Evolutionary conservation across 176 grass and related monocot species (phyloP).

Genomic region (Alopecurus myosuroides): DNA sequence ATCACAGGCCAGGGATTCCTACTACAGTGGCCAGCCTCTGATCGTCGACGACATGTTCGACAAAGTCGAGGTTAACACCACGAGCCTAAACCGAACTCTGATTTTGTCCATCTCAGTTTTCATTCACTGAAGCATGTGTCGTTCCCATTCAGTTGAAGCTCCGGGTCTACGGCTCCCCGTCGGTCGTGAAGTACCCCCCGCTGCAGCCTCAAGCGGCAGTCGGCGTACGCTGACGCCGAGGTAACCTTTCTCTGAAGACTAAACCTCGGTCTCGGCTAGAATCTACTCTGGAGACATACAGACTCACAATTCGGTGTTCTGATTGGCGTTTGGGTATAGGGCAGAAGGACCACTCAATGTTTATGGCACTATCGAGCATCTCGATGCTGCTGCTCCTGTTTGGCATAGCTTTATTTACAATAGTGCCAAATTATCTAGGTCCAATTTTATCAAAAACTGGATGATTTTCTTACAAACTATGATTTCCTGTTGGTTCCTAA

Average conservation of each 20-base stretch:
- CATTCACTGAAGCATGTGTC: background rate
- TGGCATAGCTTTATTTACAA: too few species aligned
- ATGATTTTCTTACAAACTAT: background rate
- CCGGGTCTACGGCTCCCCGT: slow-evolving; percentile 81
- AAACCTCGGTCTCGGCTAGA: background rate
- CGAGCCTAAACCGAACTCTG: background rate
- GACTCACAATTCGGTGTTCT: slow-evolving; percentile 35
- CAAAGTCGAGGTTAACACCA: slow-evolving; percentile 73
- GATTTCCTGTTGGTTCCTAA: background rate
- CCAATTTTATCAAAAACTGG: too few species aligned
- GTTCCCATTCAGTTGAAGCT: slow-evolving; percentile 60
- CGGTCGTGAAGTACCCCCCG: slow-evolving; percentile 86
- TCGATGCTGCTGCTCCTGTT: slow-evolving; percentile 74
- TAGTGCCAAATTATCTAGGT: too few species aligned
- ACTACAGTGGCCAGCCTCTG: slow-evolving; percentile 89
- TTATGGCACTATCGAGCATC: slow-evolving; percentile 66
- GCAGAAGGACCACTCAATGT: slow-evolving; percentile 86
- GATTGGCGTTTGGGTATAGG: slow-evolving; percentile 61
- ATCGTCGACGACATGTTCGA: slow-evolving; percentile 92
- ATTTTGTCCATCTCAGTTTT: background rate
- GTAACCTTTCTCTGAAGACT: slow-evolving; percentile 32
- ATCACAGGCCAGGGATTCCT: slow-evolving; percentile 76
- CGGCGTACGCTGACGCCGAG: slow-evolving; percentile 82
- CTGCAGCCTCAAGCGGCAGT: slow-evolving; percentile 78
- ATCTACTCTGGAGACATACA: too few species aligned